phyloP scores from a whole-genome alignment of 768 basidiomycete species.

The Bullera alba region DNA sequence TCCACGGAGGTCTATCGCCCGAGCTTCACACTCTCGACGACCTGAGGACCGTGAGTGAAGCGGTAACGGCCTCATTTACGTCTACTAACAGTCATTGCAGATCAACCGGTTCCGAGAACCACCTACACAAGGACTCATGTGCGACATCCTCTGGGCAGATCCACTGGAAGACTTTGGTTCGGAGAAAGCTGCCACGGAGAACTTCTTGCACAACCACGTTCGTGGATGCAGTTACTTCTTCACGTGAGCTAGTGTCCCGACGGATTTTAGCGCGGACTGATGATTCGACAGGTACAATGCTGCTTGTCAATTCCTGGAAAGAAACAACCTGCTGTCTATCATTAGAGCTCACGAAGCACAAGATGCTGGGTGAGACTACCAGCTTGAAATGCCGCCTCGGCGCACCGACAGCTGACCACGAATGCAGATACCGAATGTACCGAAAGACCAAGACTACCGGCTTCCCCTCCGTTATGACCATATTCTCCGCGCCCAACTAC shows the following conservation, averaged over 20 bases:
- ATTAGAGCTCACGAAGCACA: slow-evolving; percentile 98
- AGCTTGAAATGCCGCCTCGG: not conserved
- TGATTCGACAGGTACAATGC: slow-evolving; percentile 79
- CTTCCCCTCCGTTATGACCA: slow-evolving; percentile 99
- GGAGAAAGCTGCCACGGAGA: slow-evolving; percentile 74
- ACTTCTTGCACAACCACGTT: slow-evolving; percentile 91
- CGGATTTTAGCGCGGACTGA: not conserved
- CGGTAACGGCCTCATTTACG: not conserved
- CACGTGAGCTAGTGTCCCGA: slow-evolving; percentile 74
- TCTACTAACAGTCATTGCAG: slow-evolving; percentile 47
- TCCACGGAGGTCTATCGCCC: slow-evolving; percentile 93
- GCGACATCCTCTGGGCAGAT: slow-evolving; percentile 97
- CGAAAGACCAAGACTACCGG: slow-evolving; percentile 96
- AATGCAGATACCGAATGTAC: slow-evolving; percentile 94
- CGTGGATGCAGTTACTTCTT: slow-evolving; percentile 96
- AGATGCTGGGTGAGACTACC: slow-evolving; percentile 73
- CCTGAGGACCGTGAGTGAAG: slow-evolving; percentile 63
- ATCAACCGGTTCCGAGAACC: slow-evolving; percentile 98
- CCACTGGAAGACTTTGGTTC: slow-evolving; percentile 95
- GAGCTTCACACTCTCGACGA: slow-evolving; percentile 94
- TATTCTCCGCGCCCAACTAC: slow-evolving; percentile 97
- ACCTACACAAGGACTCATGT: slow-evolving; percentile 95
- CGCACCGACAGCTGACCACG: slow-evolving; percentile 5
- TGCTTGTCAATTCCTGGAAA: slow-evolving; percentile 92
- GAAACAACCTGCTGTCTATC: slow-evolving; percentile 92